Conservation (phyloP, 2,329 filamentous ascomycete species). For the Escovopsis sp. region DNA sequence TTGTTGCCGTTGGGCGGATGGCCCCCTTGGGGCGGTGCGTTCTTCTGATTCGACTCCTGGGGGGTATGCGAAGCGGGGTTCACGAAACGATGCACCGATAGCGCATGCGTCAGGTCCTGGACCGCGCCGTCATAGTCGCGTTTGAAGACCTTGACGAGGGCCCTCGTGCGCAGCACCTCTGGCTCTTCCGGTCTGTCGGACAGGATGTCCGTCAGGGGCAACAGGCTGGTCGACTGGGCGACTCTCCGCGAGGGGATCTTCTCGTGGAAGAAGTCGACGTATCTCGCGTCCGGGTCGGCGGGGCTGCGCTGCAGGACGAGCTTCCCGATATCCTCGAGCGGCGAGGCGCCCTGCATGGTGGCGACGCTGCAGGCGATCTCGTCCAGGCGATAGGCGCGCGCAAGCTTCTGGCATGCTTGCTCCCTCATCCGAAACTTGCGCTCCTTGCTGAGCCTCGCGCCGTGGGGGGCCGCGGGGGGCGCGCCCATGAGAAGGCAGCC, state of each 20-base stretch:
- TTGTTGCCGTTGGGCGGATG: slow-evolving; percentile 28
- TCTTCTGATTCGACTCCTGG: slow-evolving; percentile 3
- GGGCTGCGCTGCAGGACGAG: slow-evolving; percentile 57
- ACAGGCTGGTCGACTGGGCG: slow-evolving; percentile 54
- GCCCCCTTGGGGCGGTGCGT: slow-evolving; percentile 23
- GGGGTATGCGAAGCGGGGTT: slow-evolving; percentile 22
- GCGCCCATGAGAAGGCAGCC: slow-evolving; percentile 8
- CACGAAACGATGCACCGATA: slow-evolving; percentile 37
- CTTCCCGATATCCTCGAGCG: slow-evolving; percentile 60
- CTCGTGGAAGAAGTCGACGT: slow-evolving; percentile 88
- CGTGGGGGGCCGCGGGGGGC: slow-evolving; percentile 18
- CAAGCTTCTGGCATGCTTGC: slow-evolving; percentile 64
- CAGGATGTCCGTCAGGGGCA: slow-evolving; percentile 54
- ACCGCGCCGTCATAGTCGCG: slow-evolving; percentile 56
- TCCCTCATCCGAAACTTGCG: slow-evolving; percentile 67
- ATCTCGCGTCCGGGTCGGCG: slow-evolving; percentile 59
- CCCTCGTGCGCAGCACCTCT: slow-evolving; percentile 56
- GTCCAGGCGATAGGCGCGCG: slow-evolving; percentile 63
- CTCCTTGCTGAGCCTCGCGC: slow-evolving; percentile 58
- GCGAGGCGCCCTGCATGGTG: slow-evolving; percentile 67
- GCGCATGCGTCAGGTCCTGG: slow-evolving; percentile 53
- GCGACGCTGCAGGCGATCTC: slow-evolving; percentile 74
- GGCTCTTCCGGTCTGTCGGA: slow-evolving; percentile 46
- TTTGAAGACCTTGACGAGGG: slow-evolving; percentile 61
- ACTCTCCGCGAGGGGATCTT: slow-evolving; percentile 68